Percentiles rank a stretch among this genome's conserved stretches.
Evolutionary conservation across 768 basidiomycete genomes (phyloP).

Genomic region (Guyanaporus albipodus): DNA sequence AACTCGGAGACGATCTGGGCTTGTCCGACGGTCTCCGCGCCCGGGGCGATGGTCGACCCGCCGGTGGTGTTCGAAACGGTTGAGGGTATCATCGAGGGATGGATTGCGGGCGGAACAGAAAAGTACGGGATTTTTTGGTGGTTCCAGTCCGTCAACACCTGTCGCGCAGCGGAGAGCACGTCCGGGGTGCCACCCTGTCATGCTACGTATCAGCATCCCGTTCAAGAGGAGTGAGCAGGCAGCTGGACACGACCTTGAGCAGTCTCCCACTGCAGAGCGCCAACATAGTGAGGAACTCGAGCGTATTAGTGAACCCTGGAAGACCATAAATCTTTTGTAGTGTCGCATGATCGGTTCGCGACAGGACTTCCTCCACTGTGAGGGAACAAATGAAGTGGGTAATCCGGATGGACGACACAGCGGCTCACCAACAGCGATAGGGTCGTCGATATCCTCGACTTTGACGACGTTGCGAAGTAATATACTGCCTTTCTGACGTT

Average conservation of each 20-base stretch:
- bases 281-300: conserved; percentile 88
- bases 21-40: conserved; percentile 77
- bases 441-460: conserved; percentile 88
- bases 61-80: conserved; percentile 32
- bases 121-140: conserved; percentile 92
- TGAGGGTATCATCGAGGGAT: conserved; percentile 70
- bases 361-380: conserved; percentile 82
- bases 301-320: conserved; percentile 63
- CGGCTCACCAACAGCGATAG: conserved; percentile 75
- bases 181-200: conserved; percentile 87
- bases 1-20: conserved; percentile 71
- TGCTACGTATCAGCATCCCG: background rate
- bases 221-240: background rate
- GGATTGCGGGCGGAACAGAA: conserved; percentile 71
- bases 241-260: conserved; percentile 54
- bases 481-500: conserved; percentile 51
- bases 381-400: background rate
- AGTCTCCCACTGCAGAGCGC: conserved; percentile 80
- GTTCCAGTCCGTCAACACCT: conserved; percentile 90
- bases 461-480: conserved; percentile 86
- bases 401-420: background rate
- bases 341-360: conserved; percentile 63
- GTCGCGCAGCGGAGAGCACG: conserved; percentile 73
- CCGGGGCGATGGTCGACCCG: conserved; percentile 49
- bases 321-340: conserved; percentile 84